A percentile compares a stretch with the other conserved stretches of the same genome.
phyloP scores from a whole-genome alignment of 352 stramenopile species.

The Pythium plurisporium region DNA sequence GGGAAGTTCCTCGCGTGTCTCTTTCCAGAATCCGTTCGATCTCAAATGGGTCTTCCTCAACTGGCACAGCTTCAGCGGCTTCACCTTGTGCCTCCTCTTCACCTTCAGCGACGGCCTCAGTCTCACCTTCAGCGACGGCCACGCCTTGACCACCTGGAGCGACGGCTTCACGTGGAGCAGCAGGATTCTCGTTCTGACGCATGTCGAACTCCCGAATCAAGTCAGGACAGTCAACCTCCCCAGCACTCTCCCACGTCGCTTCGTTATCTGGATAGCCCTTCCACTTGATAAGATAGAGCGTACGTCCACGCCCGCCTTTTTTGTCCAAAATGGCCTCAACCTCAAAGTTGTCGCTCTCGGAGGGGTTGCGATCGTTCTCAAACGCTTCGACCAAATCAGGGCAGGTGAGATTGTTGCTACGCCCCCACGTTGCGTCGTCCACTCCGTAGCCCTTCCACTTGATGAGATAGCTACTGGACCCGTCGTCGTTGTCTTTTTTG shows the following conservation, averaged over 20 bases:
- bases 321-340: conserved; percentile 3
- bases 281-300: neutral
- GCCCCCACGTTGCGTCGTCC: neutral
- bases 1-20: neutral
- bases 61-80: neutral
- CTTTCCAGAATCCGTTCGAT: neutral
- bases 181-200: neutral
- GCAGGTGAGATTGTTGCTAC: neutral
- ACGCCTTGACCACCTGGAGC: neutral
- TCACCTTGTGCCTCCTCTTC: neutral
- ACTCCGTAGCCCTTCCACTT: too few species aligned
- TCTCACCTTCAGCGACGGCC: neutral
- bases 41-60: conserved; percentile 4
- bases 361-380: neutral
- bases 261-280: neutral
- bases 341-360: neutral
- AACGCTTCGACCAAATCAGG: neutral
- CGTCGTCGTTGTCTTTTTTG: neutral
- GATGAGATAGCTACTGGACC: neutral
- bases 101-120: neutral
- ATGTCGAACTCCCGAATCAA: neutral
- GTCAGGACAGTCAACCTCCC: neutral
- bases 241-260: neutral
- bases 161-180: neutral
- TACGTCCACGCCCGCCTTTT: neutral